Evolutionary conservation across 495 filamentous ascomycete species (phyloP), one percentile per base, ranked within the genome.

Genomic region (Extremus antarcticus): DNA sequence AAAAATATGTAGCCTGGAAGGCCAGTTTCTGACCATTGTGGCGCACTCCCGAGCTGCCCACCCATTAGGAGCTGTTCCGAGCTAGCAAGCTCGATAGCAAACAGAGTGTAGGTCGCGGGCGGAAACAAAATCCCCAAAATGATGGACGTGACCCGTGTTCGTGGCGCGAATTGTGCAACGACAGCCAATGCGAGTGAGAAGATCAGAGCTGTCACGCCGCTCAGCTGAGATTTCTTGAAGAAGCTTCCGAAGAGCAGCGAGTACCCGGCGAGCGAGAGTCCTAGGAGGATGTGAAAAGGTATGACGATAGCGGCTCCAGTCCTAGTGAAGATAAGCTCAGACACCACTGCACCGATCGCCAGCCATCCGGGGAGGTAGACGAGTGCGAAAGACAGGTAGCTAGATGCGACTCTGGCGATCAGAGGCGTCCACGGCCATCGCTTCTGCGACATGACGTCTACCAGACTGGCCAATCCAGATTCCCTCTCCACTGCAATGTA

Each of bases 301-400:
- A 76, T 64, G 10, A 70, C 54, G 11, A 75, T 66, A 15, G 62
- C 70, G 13, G 67, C 59, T 20, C 57, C 65, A 2, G 71, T 69
- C 23, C 57, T 63, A 3, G 41, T 55, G 59, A 74, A 76, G 13
- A 71, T 63, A 0, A 73, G 58, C 11, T 56, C 54, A 1, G 58
- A 54, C 11, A 75, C 49, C 17, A 76, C 68, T 43, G 68, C 60
- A 11, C 61, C 68, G 53, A 67, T 70, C 47, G 70, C 60, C n/a
- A 76, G 61, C 60, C 72, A 71, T 16, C 71, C 68, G 1, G 72
- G 73, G 13, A 76, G 61, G 56, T 76, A 75, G 20, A 76, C 61
- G n/a, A 67, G 60, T 24, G 67, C 66, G 60, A 74, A 76, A 15
- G 71, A 65, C 9, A 71, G 22, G 56, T 71, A 65, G 11, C 57